Evolutionary conservation across 2,329 filamentous ascomycete genomes (phyloP).

Genomic region (Ophiostoma fasciatum): DNA sequence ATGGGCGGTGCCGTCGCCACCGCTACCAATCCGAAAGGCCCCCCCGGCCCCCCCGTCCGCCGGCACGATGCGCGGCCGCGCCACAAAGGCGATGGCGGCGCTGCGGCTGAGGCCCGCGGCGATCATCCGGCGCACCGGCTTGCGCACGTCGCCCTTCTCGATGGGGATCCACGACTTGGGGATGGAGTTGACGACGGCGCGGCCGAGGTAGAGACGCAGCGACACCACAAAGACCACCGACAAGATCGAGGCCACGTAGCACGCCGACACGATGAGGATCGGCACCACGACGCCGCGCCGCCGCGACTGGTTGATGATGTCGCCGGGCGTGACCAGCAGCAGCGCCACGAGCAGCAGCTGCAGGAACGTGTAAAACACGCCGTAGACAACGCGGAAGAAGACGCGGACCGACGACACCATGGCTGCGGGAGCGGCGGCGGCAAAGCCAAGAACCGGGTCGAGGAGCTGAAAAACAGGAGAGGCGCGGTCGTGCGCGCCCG

Average conservation of each 20-base stretch:
- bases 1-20: background rate
- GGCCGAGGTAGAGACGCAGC: constrained; percentile 73
- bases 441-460: background rate
- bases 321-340: constrained; percentile 65
- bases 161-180: constrained; percentile 78
- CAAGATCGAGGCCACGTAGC: constrained; percentile 58
- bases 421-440: too few relatives aligned
- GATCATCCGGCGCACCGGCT: constrained; percentile 62
- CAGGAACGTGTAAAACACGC: constrained; percentile 60
- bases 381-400: constrained; percentile 70
- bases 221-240: constrained; percentile 65
- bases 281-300: constrained; percentile 55
- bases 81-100: constrained; percentile 66
- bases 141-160: constrained; percentile 68
- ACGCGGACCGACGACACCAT: constrained; percentile 31
- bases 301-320: constrained; percentile 66
- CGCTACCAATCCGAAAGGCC: background rate
- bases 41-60: constrained; percentile 10
- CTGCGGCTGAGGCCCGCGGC: constrained; percentile 57
- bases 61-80: constrained; percentile 46
- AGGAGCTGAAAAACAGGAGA: too few relatives aligned
- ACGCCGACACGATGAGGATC: constrained; percentile 64
- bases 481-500: too few relatives aligned
- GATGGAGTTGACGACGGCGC: constrained; percentile 63
- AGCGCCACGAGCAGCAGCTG: constrained; percentile 58